Conservation (phyloP, 164 flowering plant genomes). For the Piper longum region DNA sequence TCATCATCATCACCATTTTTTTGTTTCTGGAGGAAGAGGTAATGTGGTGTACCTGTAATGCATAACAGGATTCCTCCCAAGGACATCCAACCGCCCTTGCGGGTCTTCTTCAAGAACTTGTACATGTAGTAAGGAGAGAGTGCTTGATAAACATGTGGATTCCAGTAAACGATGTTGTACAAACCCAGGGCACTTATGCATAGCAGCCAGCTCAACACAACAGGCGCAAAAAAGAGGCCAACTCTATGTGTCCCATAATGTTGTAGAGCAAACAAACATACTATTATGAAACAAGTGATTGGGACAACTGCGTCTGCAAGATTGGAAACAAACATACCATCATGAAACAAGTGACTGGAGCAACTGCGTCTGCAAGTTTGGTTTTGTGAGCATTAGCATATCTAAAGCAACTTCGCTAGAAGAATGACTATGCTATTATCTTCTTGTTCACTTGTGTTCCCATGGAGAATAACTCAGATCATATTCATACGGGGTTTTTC, state of each 20-base stretch:
- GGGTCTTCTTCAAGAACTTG: conserved; percentile 79
- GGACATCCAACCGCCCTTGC: conserved; percentile 89
- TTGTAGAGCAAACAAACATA: conserved; percentile 71
- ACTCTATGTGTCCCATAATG: conserved; percentile 87
- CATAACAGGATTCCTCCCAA: conserved; percentile 84
- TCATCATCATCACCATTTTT: no score
- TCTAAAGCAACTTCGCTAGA: neutral
- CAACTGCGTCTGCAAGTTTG: conserved; percentile 74
- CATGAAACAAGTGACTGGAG: no score
- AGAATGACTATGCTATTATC: no score
- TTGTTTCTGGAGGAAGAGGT: no score
- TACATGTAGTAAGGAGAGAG: conserved; percentile 94
- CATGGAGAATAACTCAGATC: no score
- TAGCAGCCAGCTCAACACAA: conserved; percentile 69
- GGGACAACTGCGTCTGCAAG: conserved; percentile 78
- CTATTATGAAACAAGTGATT: conserved; percentile 62
- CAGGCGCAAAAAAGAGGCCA: conserved; percentile 79
- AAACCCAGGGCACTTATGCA: conserved; percentile 84
- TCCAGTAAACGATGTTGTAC: conserved; percentile 76
- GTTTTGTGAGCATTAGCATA: no score
- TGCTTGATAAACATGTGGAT: conserved; percentile 71
- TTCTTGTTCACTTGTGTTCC: no score
- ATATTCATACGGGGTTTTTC: no score
- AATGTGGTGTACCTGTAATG: conserved; percentile 54
- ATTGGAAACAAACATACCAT: no score